These are phyloP conservation scores for Neopestalotiopsis sp. DNA, from an alignment of 2,329 filamentous ascomycete species.

Conservation along the genomic window DNA sequence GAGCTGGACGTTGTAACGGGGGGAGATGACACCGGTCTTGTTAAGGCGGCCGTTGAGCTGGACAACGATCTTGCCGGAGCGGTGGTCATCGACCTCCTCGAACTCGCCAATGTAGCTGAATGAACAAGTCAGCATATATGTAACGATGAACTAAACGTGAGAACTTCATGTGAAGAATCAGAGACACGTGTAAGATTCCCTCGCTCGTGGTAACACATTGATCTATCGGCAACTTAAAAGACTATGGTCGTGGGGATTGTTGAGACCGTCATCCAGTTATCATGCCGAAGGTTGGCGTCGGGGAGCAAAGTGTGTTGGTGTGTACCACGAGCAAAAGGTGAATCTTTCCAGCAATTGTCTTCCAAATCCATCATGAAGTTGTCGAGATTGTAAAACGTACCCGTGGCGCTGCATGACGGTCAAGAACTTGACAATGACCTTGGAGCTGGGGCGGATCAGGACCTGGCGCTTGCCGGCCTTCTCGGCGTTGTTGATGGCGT, in stretches of 20 bases:
- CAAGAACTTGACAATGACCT: constrained; percentile 99
- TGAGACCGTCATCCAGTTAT: constrained; percentile 99
- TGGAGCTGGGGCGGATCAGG: constrained; percentile 95
- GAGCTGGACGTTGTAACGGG: constrained; percentile 99
- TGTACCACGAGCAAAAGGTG: constrained; percentile 1
- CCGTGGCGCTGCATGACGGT: constrained; percentile 99
- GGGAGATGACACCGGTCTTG: constrained; percentile 99
- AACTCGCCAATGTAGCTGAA: constrained; percentile 97
- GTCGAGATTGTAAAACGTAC: constrained; percentile 56
- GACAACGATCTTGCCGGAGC: constrained; percentile 99
- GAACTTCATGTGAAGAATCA: constrained; percentile 75
- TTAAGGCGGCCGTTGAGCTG: constrained; percentile 99
- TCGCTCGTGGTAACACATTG: constrained; percentile 64
- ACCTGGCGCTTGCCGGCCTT: constrained; percentile 99
- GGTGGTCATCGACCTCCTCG: constrained; percentile 99
- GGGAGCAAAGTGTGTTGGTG: neutral
- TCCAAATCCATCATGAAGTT: no score
- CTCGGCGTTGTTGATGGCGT: constrained; percentile 99
- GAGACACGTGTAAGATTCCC: constrained; percentile 96
- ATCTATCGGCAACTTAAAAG: constrained; percentile 99
- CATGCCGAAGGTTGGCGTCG: constrained; percentile 75
- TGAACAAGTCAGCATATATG: constrained; percentile 66
- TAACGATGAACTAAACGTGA: constrained; percentile 94
- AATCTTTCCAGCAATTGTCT: neutral
- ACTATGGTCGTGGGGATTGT: constrained; percentile 81